These are phyloP conservation scores for Neoascochyta sp. DNA, from an alignment of 2,329 filamentous ascomycete species.

Conservation along the genomic window DNA sequence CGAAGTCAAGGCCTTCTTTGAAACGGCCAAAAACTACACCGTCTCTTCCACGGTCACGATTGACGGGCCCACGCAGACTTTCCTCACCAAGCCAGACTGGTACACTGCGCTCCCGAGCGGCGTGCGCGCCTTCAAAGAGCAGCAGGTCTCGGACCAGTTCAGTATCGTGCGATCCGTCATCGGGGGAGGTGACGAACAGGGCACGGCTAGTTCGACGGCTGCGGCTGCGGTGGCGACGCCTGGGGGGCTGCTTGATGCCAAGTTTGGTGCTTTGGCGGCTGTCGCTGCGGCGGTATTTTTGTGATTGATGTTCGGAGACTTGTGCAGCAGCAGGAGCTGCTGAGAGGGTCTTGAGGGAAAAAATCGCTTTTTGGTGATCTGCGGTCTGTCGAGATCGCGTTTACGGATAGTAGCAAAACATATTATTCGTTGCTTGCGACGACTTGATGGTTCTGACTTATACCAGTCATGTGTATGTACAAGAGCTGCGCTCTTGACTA, in stretches of 20 bases:
- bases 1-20: constrained; percentile 23
- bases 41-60: constrained; percentile 27
- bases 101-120: constrained; percentile 27
- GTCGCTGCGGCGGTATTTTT: constrained; percentile 27
- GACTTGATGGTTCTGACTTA: no score
- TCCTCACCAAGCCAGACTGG: constrained; percentile 23
- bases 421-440: no score
- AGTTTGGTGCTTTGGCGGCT: constrained; percentile 29
- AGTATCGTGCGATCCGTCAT: constrained; percentile 27
- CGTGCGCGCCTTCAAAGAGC: constrained; percentile 29
- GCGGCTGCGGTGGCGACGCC: constrained; percentile 21
- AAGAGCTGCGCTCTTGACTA: no score
- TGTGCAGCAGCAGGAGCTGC: no score
- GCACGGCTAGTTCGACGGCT: constrained; percentile 14
- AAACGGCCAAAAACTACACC: constrained; percentile 21
- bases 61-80: constrained; percentile 17
- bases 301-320: no score
- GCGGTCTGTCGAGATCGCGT: no score
- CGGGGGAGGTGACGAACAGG: constrained; percentile 8
- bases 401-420: no score
- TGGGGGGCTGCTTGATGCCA: constrained; percentile 13
- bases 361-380: no score
- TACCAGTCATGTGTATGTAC: no score
- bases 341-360: no score
- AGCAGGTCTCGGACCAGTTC: constrained; percentile 30